phyloP scores from a whole-genome alignment of 768 basidiomycete genomes.

The Boletus rex-veris region DNA sequence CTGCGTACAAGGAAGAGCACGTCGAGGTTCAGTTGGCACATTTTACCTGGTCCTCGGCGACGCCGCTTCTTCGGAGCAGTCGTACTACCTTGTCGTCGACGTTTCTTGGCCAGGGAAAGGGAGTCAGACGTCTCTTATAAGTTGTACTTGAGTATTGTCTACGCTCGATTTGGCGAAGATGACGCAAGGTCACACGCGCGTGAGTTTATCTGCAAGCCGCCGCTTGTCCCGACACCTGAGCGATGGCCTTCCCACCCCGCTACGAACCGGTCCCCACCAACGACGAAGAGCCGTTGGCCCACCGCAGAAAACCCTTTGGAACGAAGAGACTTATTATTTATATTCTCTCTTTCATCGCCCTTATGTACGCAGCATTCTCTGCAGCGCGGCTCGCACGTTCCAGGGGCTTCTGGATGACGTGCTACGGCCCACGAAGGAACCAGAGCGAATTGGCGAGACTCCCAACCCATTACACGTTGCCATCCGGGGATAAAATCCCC shows the following conservation, averaged over 20 bases:
- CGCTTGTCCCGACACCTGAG: no score
- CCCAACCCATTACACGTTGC: conserved; percentile 53
- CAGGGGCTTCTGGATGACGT: conserved; percentile 18
- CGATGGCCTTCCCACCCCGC: conserved; percentile 23
- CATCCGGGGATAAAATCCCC: conserved; percentile 67
- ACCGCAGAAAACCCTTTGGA: not conserved
- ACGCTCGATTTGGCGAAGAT: no score
- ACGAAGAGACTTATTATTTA: conserved; percentile 26
- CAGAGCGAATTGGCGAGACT: conserved; percentile 24
- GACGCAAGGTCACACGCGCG: no score
- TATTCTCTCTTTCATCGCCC: conserved; percentile 12
- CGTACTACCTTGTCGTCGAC: no score
- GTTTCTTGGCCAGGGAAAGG: no score
- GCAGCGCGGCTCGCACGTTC: conserved; percentile 20
- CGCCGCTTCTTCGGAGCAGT: no score
- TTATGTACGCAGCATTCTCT: conserved; percentile 23
- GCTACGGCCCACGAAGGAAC: conserved; percentile 20
- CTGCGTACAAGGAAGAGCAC: not conserved
- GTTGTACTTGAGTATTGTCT: no score
- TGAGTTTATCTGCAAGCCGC: no score
- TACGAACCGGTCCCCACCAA: conserved; percentile 25
- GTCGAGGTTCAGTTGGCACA: conserved; percentile 11
- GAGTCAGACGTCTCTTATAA: no score
- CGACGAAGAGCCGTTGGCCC: conserved; percentile 1
- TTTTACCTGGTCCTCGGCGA: no score